phyloP scores from a whole-genome alignment of 2,329 filamentous ascomycete species.

The Colletotrichum simmondsii region DNA sequence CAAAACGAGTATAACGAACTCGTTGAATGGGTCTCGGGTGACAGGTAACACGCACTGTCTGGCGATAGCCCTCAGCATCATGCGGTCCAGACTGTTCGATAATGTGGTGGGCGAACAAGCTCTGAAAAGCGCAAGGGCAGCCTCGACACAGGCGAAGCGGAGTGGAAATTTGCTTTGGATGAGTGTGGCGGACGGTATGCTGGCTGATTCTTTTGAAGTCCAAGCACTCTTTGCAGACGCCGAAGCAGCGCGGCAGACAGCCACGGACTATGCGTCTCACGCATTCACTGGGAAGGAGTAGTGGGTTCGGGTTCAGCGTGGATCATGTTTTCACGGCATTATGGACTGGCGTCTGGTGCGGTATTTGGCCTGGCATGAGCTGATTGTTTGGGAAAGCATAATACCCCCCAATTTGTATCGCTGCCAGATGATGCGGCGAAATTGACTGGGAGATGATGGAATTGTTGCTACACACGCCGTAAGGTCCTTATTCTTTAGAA shows the following conservation, averaged over 20 bases:
- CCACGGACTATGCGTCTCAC: slow-evolving; percentile 53
- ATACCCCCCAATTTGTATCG: slow-evolving; percentile 24
- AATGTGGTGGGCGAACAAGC: slow-evolving; percentile 85
- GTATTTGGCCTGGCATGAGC: slow-evolving; percentile 30
- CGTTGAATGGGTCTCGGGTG: slow-evolving; percentile 75
- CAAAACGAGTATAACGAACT: slow-evolving; percentile 81
- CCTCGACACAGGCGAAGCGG: slow-evolving; percentile 73
- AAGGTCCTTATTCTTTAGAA: background rate
- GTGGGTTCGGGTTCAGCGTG: slow-evolving; percentile 3
- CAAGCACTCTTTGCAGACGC: slow-evolving; percentile 69
- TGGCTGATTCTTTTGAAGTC: slow-evolving; percentile 79
- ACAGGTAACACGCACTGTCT: slow-evolving; percentile 82
- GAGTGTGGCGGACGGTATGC: slow-evolving; percentile 83
- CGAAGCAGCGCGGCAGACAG: slow-evolving; percentile 51
- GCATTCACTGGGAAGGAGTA: slow-evolving; percentile 49
- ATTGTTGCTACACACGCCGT: background rate
- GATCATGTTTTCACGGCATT: slow-evolving; percentile 25
- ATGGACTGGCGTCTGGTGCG: slow-evolving; percentile 28
- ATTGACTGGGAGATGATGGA: background rate
- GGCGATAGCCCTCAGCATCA: slow-evolving; percentile 85
- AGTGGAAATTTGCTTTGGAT: slow-evolving; percentile 81
- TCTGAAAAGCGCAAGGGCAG: slow-evolving; percentile 79
- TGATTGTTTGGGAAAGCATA: slow-evolving; percentile 31
- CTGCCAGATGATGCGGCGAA: slow-evolving; percentile 10
- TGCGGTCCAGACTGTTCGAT: slow-evolving; percentile 85